Evolutionary conservation across 2,329 filamentous ascomycete species (phyloP).

Genomic region (Xylaria digitata): DNA sequence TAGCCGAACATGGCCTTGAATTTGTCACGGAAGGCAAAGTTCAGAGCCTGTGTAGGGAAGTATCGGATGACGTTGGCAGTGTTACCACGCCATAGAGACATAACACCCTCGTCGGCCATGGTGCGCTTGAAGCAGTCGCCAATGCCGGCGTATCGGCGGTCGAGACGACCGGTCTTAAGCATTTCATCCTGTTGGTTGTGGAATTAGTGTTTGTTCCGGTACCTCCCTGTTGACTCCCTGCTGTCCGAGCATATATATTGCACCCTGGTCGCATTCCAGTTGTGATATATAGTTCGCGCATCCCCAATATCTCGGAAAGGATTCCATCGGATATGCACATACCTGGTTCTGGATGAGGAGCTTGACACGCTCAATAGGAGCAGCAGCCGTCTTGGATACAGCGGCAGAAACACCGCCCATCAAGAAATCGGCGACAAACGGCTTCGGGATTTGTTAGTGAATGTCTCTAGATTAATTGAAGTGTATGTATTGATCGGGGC

Average conservation of each 20-base stretch:
- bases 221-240: not conserved
- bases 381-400: constrained; percentile 99
- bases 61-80: constrained; percentile 99
- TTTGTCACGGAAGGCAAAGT: constrained; percentile 99
- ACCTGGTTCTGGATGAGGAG: constrained; percentile 99
- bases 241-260: not conserved
- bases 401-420: constrained; percentile 99
- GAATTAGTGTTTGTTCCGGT: constrained; percentile 4
- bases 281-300: not conserved
- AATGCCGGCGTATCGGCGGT: constrained; percentile 96
- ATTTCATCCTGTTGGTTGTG: constrained; percentile 87
- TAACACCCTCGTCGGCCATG: constrained; percentile 88
- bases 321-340: constrained; percentile 56
- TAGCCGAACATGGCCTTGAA: constrained; percentile 99
- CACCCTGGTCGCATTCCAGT: not conserved
- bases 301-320: not conserved
- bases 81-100: constrained; percentile 99
- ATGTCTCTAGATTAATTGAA: constrained; percentile 2
- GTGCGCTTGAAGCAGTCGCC: constrained; percentile 95
- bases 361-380: constrained; percentile 99
- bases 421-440: constrained; percentile 89
- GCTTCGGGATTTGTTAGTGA: constrained; percentile 63
- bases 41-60: constrained; percentile 99
- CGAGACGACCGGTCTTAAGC: constrained; percentile 97
- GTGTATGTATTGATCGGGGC: not conserved